Base-by-base conservation (phyloP, 257 asterid genomes). In the Prunella vulgaris region DNA sequence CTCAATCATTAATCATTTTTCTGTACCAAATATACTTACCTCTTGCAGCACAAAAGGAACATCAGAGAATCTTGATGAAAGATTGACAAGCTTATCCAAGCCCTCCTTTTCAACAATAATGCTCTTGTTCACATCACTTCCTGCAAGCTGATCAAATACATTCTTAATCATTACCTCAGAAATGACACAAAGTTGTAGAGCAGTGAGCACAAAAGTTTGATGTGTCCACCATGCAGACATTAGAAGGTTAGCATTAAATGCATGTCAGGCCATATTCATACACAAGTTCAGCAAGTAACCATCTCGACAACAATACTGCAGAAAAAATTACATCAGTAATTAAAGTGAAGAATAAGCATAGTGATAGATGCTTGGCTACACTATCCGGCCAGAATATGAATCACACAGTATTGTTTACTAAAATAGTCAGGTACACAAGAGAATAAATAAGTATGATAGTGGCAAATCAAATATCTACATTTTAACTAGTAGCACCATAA, bases 91-190 rank as follows among this genome's bases (percentile, higher is more conserved):
- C 85, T 77, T 84, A 78, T 78, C 87, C 86, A 85, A 42, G 76
- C 99, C 96, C 52, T 86, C 78, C 88, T 81, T 87, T 75, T 89
- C 93, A 38, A 94, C 87, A 74, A 94, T 87, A 46, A 83, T 76
- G 79, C 80, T 81, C 81, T 91, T 91, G 71, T 88, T 94, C 78
- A 27, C 72, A 82, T 94, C 99, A 77, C 99, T 94, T 78, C 96
- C 99, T 84, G 97, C 99, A 84, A 94, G 86, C 97, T 93, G 75
- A 77, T 72, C 12, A 79, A 73, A 64, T 21, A 35, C 15, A 46
- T 46, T 46, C 21, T 52, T 17, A 21, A 18, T 51, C 18, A 20
- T 52, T 58, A 54, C n/a, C 32, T 78, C 53, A 68, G 71, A 74
- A 58, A 62, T 35, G 62, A 63, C 73, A 60, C 10, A 62, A 46